Evolutionary conservation across 768 basidiomycete genomes (phyloP).

Genomic region (Hemileccinum rubropunctum): DNA sequence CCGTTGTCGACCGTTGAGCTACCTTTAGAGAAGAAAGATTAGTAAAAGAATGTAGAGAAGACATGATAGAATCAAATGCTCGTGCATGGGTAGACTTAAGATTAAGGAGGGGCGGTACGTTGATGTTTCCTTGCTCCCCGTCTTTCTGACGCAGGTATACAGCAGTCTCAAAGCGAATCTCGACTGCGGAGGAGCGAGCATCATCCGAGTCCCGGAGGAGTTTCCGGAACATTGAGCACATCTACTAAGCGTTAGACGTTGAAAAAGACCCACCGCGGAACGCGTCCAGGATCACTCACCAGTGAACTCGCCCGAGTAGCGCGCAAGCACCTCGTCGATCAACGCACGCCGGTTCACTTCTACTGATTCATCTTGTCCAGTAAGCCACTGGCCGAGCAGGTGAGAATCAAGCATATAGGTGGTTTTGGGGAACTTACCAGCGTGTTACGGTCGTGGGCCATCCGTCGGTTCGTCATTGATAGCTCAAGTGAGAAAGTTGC

Average conservation of each 20-base stretch:
- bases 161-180: slow-evolving; percentile 78
- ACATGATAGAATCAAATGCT: slow-evolving; percentile 11
- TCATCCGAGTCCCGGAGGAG: slow-evolving; percentile 96
- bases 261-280: too few species aligned
- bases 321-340: slow-evolving; percentile 94
- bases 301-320: slow-evolving; percentile 95
- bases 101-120: slow-evolving; percentile 46
- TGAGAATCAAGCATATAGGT: too few species aligned
- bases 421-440: too few species aligned
- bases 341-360: slow-evolving; percentile 92
- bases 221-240: slow-evolving; percentile 68
- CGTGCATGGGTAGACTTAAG: slow-evolving; percentile 57
- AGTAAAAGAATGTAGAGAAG: background rate
- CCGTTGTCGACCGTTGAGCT: slow-evolving; percentile 84
- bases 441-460: too few species aligned
- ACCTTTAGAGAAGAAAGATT: slow-evolving; percentile 47
- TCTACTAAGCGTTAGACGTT: too few species aligned
- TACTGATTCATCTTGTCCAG: too few species aligned
- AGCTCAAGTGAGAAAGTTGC: too few species aligned
- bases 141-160: slow-evolving; percentile 35
- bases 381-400: too few species aligned
- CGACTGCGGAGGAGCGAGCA: slow-evolving; percentile 69
- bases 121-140: too few species aligned
- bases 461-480: too few species aligned
- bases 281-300: too few species aligned